These are phyloP conservation scores for Saprolegnia parasitica DNA, from an alignment of 352 stramenopile genomes.

Conservation along the genomic window DNA sequence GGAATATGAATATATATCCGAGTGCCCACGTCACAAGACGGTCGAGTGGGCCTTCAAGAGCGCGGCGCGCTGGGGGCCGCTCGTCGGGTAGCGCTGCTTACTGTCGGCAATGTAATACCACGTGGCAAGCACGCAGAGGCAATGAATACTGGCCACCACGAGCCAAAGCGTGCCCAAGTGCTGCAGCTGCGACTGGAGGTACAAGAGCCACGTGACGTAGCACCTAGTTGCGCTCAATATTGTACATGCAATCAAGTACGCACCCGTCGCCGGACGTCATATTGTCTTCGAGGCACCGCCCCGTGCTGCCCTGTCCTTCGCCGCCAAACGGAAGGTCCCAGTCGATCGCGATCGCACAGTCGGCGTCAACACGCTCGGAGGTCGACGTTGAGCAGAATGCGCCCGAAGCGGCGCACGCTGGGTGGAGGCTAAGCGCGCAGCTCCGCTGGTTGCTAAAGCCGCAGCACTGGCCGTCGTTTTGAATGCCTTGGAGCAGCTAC, in stretches of 20 bases:
- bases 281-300: conserved; percentile 5
- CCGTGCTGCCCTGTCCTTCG: background rate
- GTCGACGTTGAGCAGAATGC: background rate
- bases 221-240: conserved; percentile 1
- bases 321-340: conserved; percentile 11
- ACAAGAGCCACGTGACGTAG: conserved; percentile 1
- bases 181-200: conserved; percentile 2
- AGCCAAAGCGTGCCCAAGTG: conserved; percentile 3
- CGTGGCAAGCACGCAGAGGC: background rate
- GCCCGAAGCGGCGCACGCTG: too few species aligned
- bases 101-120: conserved; percentile 1
- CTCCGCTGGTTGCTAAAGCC: background rate
- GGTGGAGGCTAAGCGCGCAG: background rate
- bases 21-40: too few species aligned
- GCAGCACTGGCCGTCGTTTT: conserved; percentile 1
- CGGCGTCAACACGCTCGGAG: background rate
- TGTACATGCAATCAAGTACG: background rate
- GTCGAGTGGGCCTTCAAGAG: too few species aligned
- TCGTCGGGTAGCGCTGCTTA: too few species aligned
- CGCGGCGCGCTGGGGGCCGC: too few species aligned
- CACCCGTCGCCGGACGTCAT: conserved; percentile 3
- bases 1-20: too few species aligned
- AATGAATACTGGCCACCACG: background rate
- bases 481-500: conserved; percentile 9
- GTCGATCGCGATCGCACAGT: background rate